Percentiles rank a stretch among this genome's conserved stretches.
phyloP scores from a whole-genome alignment of 352 stramenopile species.

The Pythium myriotylum region DNA sequence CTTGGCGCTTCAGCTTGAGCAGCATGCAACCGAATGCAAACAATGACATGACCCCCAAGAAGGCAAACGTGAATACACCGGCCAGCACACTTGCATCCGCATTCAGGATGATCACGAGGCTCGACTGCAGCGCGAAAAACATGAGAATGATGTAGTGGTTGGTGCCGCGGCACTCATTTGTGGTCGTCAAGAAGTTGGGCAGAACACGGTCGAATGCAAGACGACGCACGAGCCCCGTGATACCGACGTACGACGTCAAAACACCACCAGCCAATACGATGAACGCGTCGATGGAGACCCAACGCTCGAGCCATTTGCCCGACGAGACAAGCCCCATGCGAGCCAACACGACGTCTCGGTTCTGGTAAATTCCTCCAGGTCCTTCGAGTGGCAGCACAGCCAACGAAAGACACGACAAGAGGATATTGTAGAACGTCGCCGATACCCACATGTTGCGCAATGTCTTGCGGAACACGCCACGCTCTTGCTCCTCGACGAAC shows the following conservation, averaged over 20 bases:
- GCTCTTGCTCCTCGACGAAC: conserved; percentile 82
- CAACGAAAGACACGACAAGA: conserved; percentile 66
- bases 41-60: conserved; percentile 90
- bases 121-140: conserved; percentile 55
- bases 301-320: conserved; percentile 46
- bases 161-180: conserved; percentile 56
- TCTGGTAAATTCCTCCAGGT: conserved; percentile 41
- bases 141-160: conserved; percentile 70
- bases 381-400: conserved; percentile 57
- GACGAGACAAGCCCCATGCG: conserved; percentile 47
- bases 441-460: conserved; percentile 72
- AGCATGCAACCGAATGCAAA: conserved; percentile 92
- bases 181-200: conserved; percentile 39
- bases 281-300: conserved; percentile 74
- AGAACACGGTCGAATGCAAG: conserved; percentile 66
- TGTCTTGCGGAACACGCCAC: conserved; percentile 66
- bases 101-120: conserved; percentile 59
- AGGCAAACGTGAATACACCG: conserved; percentile 92
- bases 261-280: conserved; percentile 75
- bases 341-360: conserved; percentile 61
- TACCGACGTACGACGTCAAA: conserved; percentile 81
- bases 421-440: conserved; percentile 79
- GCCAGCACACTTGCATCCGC: conserved; percentile 78
- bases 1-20: conserved; percentile 92
- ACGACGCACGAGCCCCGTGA: conserved; percentile 63